Base-by-base conservation (phyloP, 1,139 yeast species). In the Geotrichum histeridarum region DNA sequence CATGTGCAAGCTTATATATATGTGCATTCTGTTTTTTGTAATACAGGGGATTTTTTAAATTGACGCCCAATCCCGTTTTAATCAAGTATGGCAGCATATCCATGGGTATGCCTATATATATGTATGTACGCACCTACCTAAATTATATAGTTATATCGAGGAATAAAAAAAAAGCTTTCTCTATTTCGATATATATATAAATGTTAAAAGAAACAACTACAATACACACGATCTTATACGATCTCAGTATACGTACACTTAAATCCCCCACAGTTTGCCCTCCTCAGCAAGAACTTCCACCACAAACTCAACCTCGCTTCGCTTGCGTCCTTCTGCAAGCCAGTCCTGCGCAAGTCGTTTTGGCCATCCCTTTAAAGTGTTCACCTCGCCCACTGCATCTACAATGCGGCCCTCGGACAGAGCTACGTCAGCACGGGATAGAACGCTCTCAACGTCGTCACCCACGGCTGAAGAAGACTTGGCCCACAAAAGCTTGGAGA, bases 321-420 rank as follows among this genome's bases (percentile, higher is more conserved):
- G 84, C 75, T 83, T 85, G 76, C 97, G 84, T 48, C 95, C 91
- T 69, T 88, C 94, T 44, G 75, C 73, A 39, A 94, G 81, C 98
- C 98, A 93, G 70, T 89, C 97, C 62, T 82, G 82, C 42, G 97
- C 95, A 63, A 93, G 78, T 66, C 80, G 81, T 77, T 95, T 84
- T 44, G 95, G 81, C 96, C 96, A 89, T 39, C 99, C 99, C 72
- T 87, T 86, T 70, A 94, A 79, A 61, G 82, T 79, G 60, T 95
- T 85, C 54, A 86, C 94, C 71, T 91, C 97, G 67, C 90, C 95
- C 38, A 93, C 95, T 6, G 99, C 99, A 59, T 81, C 79, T 67
- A 86, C 90, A 63, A 93, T 79, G 59, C 87, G 82, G 54, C 94
- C 91, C 64, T 86, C 82, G 49, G 82, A 77, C 67, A 93, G 77